A percentile compares a stretch with the other conserved stretches of the same genome.
Evolutionary conservation across 2,329 filamentous ascomycete genomes (phyloP).

Genomic region (Hawksworthiomyces lignivorus): DNA sequence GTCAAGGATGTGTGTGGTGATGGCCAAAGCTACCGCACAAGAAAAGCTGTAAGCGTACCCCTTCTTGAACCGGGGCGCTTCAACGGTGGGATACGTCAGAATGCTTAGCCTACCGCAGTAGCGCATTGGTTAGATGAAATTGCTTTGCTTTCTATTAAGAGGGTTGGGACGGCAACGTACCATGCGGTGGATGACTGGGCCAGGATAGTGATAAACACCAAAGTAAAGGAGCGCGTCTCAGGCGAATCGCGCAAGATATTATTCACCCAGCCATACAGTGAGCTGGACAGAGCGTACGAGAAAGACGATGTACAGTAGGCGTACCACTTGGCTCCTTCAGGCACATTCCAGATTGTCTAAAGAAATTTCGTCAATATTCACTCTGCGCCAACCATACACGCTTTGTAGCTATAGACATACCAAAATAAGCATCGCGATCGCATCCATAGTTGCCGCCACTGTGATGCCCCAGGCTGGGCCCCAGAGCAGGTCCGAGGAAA

Average conservation of each 20-base stretch:
- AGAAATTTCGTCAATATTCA: too few relatives aligned
- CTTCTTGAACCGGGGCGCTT: constrained; percentile 3
- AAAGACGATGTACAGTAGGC: constrained; percentile 42
- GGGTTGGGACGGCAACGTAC: constrained; percentile 19
- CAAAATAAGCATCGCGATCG: constrained; percentile 43
- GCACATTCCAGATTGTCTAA: constrained; percentile 45
- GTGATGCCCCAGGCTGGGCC: constrained; percentile 51
- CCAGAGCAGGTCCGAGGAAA: constrained; percentile 44
- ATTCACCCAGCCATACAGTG: constrained; percentile 50
- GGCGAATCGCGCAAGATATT: constrained; percentile 38
- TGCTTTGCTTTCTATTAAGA: too few relatives aligned
- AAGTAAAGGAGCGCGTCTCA: constrained; percentile 29
- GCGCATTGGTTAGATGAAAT: too few relatives aligned
- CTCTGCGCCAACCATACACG: too few relatives aligned
- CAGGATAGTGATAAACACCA: constrained; percentile 38
- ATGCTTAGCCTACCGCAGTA: constrained; percentile 1
- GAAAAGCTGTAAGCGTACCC: constrained; percentile 4
- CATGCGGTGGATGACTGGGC: constrained; percentile 49
- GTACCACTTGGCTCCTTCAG: constrained; percentile 46
- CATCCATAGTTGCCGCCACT: constrained; percentile 40
- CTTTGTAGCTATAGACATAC: background rate
- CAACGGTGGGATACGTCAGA: constrained; percentile 5
- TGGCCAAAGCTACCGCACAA: background rate
- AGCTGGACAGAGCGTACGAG: constrained; percentile 43
- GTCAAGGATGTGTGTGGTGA: constrained; percentile 1